Conservation (phyloP, 805 yeast species). For the Ascoidea asiatica region DNA sequence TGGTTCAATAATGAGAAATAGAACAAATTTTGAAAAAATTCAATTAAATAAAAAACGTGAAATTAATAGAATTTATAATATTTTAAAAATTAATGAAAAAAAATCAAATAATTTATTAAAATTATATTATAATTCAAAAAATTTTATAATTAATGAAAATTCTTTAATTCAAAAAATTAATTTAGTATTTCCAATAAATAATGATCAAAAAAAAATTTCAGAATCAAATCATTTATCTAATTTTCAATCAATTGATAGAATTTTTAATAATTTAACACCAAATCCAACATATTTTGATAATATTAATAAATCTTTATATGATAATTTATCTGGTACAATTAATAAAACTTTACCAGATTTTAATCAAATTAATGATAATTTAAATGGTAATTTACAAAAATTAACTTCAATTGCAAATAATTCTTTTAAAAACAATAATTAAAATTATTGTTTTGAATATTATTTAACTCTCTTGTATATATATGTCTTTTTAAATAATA, state of each 20-base stretch:
- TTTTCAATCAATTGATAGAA: neutral
- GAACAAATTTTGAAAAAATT: conserved; percentile 59
- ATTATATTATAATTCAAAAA: conserved; percentile 56
- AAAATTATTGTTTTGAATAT: too few species aligned
- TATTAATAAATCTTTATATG: neutral
- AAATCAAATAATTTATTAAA: conserved; percentile 47
- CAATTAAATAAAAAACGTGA: conserved; percentile 43
- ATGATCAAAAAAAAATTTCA: neutral
- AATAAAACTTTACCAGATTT: neutral
- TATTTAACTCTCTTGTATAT: too few species aligned
- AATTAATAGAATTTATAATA: conserved; percentile 48
- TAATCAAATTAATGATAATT: neutral
- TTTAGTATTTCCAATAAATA: conserved; percentile 16
- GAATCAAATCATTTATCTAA: neutral
- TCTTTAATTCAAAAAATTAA: conserved; percentile 45
- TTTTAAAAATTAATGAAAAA: conserved; percentile 36
- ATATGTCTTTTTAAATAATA: too few species aligned
- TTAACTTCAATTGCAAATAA: too few species aligned
- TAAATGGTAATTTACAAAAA: too few species aligned
- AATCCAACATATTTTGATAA: too few species aligned
- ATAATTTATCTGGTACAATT: neutral
- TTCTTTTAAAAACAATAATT: too few species aligned
- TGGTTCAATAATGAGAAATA: conserved; percentile 58
- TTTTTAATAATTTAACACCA: too few species aligned
- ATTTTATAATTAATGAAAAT: conserved; percentile 61